A percentile compares a stretch with the other conserved stretches of the same genome.
Evolutionary conservation across 2,329 filamentous ascomycete species (phyloP).

Genomic region (Penicillium sp.): DNA sequence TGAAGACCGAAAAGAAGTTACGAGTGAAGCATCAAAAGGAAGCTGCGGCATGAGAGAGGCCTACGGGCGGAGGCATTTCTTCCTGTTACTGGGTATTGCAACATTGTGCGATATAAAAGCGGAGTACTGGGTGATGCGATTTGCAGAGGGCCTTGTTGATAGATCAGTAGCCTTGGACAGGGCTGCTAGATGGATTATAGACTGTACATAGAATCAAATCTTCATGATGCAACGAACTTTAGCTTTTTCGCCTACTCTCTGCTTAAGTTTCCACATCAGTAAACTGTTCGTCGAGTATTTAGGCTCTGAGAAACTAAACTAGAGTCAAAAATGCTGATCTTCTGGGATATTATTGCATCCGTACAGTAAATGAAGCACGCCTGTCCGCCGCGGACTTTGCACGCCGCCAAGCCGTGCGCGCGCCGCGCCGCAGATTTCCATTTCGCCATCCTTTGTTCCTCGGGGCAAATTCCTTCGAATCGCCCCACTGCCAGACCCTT

Average conservation of each 20-base stretch:
- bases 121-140: not conserved
- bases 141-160: not conserved
- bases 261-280: too few relatives aligned
- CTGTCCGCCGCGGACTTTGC: not conserved
- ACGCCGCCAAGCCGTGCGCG: slow-evolving; percentile 1
- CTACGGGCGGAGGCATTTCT: not conserved
- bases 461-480: not conserved
- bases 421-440: not conserved
- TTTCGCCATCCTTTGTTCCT: not conserved
- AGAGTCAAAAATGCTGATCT: not conserved
- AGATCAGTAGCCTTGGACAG: not conserved
- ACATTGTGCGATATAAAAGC: not conserved
- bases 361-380: too few relatives aligned
- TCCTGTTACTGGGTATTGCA: slow-evolving; percentile 5
- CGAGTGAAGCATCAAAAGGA: slow-evolving; percentile 70
- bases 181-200: slow-evolving; percentile 6
- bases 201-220: slow-evolving; percentile 17
- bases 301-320: not conserved
- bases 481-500: not conserved
- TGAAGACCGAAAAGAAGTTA: slow-evolving; percentile 92
- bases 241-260: not conserved
- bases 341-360: not conserved
- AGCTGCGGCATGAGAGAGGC: slow-evolving; percentile 18
- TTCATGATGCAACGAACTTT: slow-evolving; percentile 4
- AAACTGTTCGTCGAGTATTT: too few relatives aligned